Evolutionary conservation across 257 asterid genomes (phyloP).

Genomic region (Echites panduratus): DNA sequence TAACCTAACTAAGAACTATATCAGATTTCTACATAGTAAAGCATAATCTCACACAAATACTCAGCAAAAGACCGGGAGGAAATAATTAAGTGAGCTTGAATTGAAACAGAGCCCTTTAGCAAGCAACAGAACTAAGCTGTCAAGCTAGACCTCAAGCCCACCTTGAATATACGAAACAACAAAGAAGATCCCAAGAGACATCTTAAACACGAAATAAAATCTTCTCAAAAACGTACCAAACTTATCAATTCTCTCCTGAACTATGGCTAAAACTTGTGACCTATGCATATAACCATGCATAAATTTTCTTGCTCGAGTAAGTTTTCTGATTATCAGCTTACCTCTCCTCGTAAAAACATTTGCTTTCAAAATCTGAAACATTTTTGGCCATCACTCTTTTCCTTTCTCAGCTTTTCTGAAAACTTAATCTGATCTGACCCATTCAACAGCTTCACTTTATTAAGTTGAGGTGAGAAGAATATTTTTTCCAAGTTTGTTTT

Average conservation of each 20-base stretch:
- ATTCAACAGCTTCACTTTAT: background rate
- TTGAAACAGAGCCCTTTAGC: too few species aligned
- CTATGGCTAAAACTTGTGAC: background rate
- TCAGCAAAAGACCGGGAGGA: too few species aligned
- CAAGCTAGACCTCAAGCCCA: background rate
- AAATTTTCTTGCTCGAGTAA: background rate
- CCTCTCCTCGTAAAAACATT: background rate
- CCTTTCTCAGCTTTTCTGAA: background rate
- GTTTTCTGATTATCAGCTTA: background rate
- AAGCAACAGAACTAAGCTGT: too few species aligned
- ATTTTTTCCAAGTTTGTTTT: background rate
- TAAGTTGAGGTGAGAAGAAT: background rate
- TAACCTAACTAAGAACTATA: background rate
- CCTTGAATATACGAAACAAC: background rate
- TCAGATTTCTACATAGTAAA: background rate
- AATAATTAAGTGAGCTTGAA: background rate
- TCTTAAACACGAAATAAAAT: background rate
- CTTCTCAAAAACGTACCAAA: background rate
- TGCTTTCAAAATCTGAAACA: background rate
- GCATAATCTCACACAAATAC: background rate
- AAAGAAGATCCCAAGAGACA: background rate
- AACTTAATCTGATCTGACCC: background rate
- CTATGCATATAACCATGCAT: background rate
- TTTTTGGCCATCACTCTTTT: conserved; percentile 1
- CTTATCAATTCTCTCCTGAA: background rate